Percentiles rank a stretch among this genome's conserved stretches.
Conservation (phyloP, 176 grass and related monocot species). For the Aegilops longissima region DNA sequence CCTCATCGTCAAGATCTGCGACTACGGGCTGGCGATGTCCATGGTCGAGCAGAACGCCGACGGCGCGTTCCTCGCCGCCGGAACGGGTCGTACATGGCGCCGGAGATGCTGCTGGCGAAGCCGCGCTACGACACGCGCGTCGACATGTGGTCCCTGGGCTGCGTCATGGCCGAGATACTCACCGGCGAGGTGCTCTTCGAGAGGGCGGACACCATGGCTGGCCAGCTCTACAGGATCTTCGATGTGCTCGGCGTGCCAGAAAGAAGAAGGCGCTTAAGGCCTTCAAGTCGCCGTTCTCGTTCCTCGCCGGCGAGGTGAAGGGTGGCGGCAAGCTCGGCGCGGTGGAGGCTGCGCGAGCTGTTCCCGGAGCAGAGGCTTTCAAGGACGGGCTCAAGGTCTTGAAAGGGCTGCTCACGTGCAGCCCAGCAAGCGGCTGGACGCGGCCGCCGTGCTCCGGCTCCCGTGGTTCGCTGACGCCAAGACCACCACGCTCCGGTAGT, state of each 20-base stretch:
- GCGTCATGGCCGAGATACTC: slow-evolving; percentile 4
- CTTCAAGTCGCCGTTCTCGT: neutral
- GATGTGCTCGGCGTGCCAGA: neutral
- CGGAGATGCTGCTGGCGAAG: neutral
- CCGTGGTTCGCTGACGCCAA: neutral
- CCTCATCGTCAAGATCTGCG: slow-evolving; percentile 20
- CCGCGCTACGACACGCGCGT: neutral
- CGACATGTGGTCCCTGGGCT: neutral
- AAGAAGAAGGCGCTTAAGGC: neutral
- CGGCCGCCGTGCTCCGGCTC: neutral
- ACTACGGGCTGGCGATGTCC: neutral
- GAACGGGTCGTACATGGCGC: neutral
- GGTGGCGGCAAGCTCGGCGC: neutral
- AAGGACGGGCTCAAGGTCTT: neutral
- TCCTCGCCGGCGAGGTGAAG: neutral
- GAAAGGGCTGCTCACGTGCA: slow-evolving; percentile 3
- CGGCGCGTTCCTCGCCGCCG: neutral
- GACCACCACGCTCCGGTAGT: neutral
- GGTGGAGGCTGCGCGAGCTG: neutral
- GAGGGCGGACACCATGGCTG: neutral
- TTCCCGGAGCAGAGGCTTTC: neutral
- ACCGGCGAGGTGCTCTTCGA: neutral
- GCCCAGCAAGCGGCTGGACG: neutral
- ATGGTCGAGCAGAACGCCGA: neutral
- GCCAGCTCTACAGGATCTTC: neutral